Conservation (phyloP, 306 rosid species). For the Medicago ruthenica region DNA sequence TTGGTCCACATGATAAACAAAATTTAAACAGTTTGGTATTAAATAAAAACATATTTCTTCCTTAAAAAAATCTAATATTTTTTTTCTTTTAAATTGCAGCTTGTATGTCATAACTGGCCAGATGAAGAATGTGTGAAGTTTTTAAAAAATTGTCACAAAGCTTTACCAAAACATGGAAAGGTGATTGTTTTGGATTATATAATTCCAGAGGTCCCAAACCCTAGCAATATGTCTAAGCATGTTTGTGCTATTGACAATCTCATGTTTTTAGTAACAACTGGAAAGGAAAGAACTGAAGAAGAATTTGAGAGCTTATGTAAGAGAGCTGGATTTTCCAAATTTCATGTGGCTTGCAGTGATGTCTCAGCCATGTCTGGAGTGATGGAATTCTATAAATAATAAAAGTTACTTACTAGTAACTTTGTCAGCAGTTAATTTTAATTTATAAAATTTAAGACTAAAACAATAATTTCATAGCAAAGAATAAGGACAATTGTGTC, state of each 20-base stretch:
- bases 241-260: background rate
- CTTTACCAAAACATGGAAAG: slow-evolving; percentile 40
- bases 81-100: background rate
- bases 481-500: too few relatives aligned
- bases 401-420: too few relatives aligned
- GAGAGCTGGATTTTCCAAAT: slow-evolving; percentile 39
- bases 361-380: background rate
- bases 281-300: slow-evolving; percentile 39
- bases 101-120: slow-evolving; percentile 33
- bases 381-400: slow-evolving; percentile 38
- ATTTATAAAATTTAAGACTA: too few relatives aligned
- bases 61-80: background rate
- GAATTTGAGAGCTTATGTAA: slow-evolving; percentile 24
- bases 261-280: slow-evolving; percentile 30
- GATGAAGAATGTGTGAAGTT: slow-evolving; percentile 35
- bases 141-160: slow-evolving; percentile 38
- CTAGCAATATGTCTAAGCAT: slow-evolving; percentile 20
- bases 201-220: slow-evolving; percentile 20
- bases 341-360: slow-evolving; percentile 10
- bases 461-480: too few relatives aligned
- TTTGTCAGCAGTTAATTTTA: too few relatives aligned
- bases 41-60: too few relatives aligned
- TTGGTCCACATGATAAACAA: background rate
- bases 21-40: too few relatives aligned
- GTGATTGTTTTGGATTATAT: slow-evolving; percentile 34